Percentiles rank a stretch among this genome's conserved stretches.
Evolutionary conservation across 768 basidiomycete genomes (phyloP).

Genomic region (Suillus weaverae): DNA sequence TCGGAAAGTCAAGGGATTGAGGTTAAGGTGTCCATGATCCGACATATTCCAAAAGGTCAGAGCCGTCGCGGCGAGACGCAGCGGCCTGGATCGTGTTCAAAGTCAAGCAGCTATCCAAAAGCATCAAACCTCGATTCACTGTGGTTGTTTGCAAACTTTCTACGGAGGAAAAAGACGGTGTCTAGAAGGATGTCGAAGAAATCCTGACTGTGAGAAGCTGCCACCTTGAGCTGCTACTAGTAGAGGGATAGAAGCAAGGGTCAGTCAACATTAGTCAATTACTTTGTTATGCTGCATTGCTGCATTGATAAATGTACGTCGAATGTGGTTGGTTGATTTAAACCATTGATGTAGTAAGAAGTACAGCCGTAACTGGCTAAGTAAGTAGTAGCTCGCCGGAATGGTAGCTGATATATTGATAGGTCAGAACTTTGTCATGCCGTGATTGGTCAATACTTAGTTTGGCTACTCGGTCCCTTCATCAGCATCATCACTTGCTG

Average conservation of each 20-base stretch:
- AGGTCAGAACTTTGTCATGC: not conserved
- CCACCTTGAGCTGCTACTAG: not conserved
- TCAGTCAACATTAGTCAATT: not conserved
- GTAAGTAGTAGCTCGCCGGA: too few relatives aligned
- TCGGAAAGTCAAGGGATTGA: not conserved
- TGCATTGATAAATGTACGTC: not conserved
- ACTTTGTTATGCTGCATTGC: not conserved
- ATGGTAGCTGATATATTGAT: too few relatives aligned
- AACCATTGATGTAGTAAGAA: not conserved
- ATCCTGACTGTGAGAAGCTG: not conserved
- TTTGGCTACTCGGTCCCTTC: not conserved
- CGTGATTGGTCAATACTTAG: not conserved
- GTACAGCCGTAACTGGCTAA: too few relatives aligned
- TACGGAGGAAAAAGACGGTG: not conserved
- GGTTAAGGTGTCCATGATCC: not conserved
- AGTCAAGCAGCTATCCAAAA: not conserved
- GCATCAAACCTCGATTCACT: not conserved
- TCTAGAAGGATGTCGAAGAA: not conserved
- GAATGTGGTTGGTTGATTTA: not conserved
- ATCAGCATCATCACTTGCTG: not conserved
- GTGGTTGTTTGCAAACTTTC: not conserved
- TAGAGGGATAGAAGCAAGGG: not conserved
- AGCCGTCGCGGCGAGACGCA: not conserved
- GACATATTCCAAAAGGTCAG: not conserved
- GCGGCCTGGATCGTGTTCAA: not conserved